Conservation (phyloP, 139 green algal genomes). For the Trebouxia sp. region DNA sequence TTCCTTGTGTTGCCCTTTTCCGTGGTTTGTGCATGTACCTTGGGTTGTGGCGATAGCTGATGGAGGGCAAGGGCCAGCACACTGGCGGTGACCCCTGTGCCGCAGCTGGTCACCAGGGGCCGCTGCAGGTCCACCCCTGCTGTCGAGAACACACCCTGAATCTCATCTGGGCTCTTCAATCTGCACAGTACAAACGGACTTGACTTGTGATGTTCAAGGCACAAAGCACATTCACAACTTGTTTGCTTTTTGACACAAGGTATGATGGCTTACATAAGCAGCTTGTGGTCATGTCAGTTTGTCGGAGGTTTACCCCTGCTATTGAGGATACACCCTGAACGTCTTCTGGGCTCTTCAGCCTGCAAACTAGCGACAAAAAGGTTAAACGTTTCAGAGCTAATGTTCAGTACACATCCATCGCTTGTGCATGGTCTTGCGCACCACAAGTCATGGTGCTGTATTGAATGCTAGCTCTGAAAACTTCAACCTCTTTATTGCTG, state of each 20-base stretch:
- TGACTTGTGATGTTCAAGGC: background rate
- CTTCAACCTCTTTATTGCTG: too few relatives aligned
- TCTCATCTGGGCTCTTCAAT: conserved; percentile 57
- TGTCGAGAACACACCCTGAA: conserved; percentile 61
- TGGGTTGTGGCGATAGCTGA: conserved; percentile 39
- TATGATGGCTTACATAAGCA: background rate
- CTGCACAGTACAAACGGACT: background rate
- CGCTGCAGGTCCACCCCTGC: conserved; percentile 65
- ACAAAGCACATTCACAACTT: too few relatives aligned
- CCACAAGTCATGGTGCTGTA: too few relatives aligned
- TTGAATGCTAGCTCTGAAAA: too few relatives aligned
- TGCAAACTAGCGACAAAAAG: too few relatives aligned
- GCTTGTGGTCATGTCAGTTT: background rate
- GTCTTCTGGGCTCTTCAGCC: background rate
- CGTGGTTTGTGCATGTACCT: conserved; percentile 4
- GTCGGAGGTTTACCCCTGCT: conserved; percentile 62
- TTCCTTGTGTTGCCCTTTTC: background rate
- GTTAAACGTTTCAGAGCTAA: too few relatives aligned
- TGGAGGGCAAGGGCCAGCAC: conserved; percentile 81
- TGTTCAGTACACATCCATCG: too few relatives aligned
- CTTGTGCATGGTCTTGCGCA: too few relatives aligned
- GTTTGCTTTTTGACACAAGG: too few relatives aligned
- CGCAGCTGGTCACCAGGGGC: conserved; percentile 76
- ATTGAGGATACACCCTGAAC: conserved; percentile 51
- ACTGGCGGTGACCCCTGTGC: conserved; percentile 90